Evolutionary conservation across 2,329 filamentous ascomycete species (phyloP), one percentile per base, ranked within the genome.

Genomic region (Arthrobotrys sinensis): DNA sequence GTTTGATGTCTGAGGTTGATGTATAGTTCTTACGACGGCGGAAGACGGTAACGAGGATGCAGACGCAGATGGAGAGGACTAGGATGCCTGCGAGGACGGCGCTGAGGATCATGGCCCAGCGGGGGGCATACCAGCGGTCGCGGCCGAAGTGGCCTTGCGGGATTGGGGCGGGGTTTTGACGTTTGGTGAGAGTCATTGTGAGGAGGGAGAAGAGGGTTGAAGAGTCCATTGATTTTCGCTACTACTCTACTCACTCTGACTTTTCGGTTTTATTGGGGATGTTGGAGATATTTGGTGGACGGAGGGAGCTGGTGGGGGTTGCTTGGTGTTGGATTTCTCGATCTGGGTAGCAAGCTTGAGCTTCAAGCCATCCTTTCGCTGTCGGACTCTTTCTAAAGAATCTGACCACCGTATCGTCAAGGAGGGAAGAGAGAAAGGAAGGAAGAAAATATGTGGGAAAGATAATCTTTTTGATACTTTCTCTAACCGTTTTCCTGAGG

Each of bases 141-240:
- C 63, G 67, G 75, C 75, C 75, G 55, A 78, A 78, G 46, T 72
- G 67, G 52, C 75, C 75, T 10, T 65, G 62, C 4, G 75, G 75
- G 60, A 78, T 78, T 11, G 75, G 75, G 28, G 32, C 55, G 40
- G 45, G 21, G 46, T 64, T 55, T 43, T 78, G 75, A 12, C 75
- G 75, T 60, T 72, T 78, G 67, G 63, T 7, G 60, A 71, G 66
- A 38, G 32, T 14, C 75, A 72, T 78, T 45, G 55, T 71, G 21
- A 38, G 12, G 32, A 77, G 66, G 36, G 57, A 36, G 48, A 62
- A 34, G 67, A 76, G 64, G 45, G 62, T 45, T 28, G 62, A 7
- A 11, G 24, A 43, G 12, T 52, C 67, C 75, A 71, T 78, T 53
- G 19, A 64, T 52, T 52, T n/a, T 24, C 28, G 1, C 12, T 40